Percentiles rank a stretch among this genome's conserved stretches.
Evolutionary conservation across 495 filamentous ascomycete genomes (phyloP).

Genomic region (Endocarpon pusillum): DNA sequence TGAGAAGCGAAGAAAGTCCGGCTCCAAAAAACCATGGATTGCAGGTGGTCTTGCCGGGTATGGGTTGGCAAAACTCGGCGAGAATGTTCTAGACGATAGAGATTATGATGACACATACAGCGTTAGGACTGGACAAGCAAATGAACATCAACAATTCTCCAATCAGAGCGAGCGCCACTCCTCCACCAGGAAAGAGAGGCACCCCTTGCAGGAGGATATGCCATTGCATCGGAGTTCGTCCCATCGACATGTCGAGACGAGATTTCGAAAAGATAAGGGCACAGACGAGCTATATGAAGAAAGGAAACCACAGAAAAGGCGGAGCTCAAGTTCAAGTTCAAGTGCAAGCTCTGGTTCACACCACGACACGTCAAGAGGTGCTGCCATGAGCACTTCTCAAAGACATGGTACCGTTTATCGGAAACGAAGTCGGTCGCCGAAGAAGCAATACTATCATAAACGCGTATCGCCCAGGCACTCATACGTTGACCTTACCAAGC

Average conservation of each 20-base stretch:
- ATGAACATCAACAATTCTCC: slow-evolving; percentile 16
- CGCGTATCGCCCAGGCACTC: slow-evolving; percentile 13
- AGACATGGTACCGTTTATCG: no score
- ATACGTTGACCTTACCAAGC: slow-evolving; percentile 3
- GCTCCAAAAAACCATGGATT: slow-evolving; percentile 28
- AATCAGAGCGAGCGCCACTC: slow-evolving; percentile 22
- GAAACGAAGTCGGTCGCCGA: slow-evolving; percentile 16
- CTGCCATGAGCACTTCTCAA: no score
- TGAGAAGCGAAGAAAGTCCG: slow-evolving; percentile 25
- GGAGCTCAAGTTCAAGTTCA: no score
- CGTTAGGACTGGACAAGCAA: slow-evolving; percentile 29
- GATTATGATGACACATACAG: slow-evolving; percentile 46
- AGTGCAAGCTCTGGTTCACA: no score
- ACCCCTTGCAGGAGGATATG: background rate
- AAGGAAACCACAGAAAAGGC: background rate
- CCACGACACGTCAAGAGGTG: no score
- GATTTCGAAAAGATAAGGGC: background rate
- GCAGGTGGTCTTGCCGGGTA: slow-evolving; percentile 37
- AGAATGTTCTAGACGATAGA: slow-evolving; percentile 31
- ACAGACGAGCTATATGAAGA: background rate
- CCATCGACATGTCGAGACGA: background rate
- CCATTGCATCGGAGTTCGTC: background rate
- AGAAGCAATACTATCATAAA: slow-evolving; percentile 17
- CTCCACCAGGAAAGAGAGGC: slow-evolving; percentile 20
- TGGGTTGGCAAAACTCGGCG: slow-evolving; percentile 28